Evolutionary conservation across 1,284 basidiomycete species (phyloP), one percentile per base, ranked within the genome.

Genomic region (Mycena citricolor): DNA sequence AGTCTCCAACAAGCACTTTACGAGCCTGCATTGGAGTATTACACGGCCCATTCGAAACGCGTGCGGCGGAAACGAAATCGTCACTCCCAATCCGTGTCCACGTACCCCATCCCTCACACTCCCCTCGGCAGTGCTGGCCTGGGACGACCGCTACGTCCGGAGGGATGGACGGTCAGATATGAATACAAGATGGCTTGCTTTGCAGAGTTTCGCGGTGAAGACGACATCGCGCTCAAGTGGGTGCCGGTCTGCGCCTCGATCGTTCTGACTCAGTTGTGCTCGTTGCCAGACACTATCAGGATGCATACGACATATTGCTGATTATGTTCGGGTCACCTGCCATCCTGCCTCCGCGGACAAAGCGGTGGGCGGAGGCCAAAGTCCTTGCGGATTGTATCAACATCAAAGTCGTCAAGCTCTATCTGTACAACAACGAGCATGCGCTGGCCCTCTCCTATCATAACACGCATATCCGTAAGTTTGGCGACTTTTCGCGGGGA

Each of bases 341-440:
- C 0, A 86, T 90, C 42, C 64, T 97, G 4, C 90, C 90, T 0
- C 94, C 95, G 4, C 78, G 94, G 3, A 97, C 94, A 0, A 98
- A 98, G 62, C 77, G 95, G 22, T 98, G 95, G 94, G 94, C 95
- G 4, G 95, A 99, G 66, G 95, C 94, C 2, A 97, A 97, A 61
- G 95, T 98, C 2, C 74, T 99, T 2, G 90, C 90, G 0, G 95
- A 99, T 60, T 90, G 89, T 55, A 84, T 95, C 46, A 89, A 84
- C 47, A 71, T 94, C 58, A 92, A 94, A 71, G 86, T 95, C 40
- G 82, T 81, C 57, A 93, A 94, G 58, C 69, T 97, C 4, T 88
- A 90, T 58, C 72, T 98, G 5, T 98, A 98, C 65, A 86, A 89
- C 53, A 83, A 84, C 51, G 89, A 94, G 49, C 81, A 89, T 23